Conservation (phyloP, 2,329 filamentous ascomycete genomes). For the Incumbomyces delicatus region DNA sequence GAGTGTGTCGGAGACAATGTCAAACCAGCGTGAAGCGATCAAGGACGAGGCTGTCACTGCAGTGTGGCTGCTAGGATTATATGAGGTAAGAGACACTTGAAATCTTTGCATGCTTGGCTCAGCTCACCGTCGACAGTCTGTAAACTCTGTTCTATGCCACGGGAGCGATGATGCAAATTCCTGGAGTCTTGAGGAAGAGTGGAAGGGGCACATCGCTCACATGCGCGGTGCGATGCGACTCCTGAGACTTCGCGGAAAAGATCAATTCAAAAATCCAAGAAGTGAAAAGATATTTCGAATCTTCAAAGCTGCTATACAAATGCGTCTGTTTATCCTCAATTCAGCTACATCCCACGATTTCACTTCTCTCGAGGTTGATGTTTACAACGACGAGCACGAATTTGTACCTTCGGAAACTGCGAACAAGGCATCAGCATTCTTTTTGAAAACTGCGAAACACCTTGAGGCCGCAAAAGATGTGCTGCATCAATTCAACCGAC, state of each 20-base stretch:
- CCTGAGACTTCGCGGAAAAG: constrained; percentile 14
- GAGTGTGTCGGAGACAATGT: constrained; percentile 11
- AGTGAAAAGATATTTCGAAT: constrained; percentile 18
- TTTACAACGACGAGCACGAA: constrained; percentile 19
- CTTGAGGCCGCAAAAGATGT: constrained; percentile 14
- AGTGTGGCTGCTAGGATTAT: constrained; percentile 18
- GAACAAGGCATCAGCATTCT: constrained; percentile 15
- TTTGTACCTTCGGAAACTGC: constrained; percentile 18
- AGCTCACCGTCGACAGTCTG: constrained; percentile 7
- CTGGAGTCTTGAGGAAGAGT: constrained; percentile 13
- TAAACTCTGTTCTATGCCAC: constrained; percentile 16
- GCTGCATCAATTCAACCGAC: not conserved
- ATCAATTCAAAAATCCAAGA: constrained; percentile 15
- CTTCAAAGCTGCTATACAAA: constrained; percentile 20
- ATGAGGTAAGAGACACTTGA: constrained; percentile 11
- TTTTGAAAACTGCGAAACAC: constrained; percentile 14
- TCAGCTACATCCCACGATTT: constrained; percentile 17
- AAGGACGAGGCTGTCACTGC: constrained; percentile 18
- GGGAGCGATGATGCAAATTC: constrained; percentile 2
- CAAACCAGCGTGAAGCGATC: constrained; percentile 12
- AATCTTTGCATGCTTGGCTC: not conserved
- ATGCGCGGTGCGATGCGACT: constrained; percentile 19
- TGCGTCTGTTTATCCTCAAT: constrained; percentile 19
- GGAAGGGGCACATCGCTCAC: constrained; percentile 18
- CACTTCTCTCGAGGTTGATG: constrained; percentile 16